Base-by-base conservation (phyloP, 495 filamentous ascomycete species). In the Annulohypoxylon bovei region DNA sequence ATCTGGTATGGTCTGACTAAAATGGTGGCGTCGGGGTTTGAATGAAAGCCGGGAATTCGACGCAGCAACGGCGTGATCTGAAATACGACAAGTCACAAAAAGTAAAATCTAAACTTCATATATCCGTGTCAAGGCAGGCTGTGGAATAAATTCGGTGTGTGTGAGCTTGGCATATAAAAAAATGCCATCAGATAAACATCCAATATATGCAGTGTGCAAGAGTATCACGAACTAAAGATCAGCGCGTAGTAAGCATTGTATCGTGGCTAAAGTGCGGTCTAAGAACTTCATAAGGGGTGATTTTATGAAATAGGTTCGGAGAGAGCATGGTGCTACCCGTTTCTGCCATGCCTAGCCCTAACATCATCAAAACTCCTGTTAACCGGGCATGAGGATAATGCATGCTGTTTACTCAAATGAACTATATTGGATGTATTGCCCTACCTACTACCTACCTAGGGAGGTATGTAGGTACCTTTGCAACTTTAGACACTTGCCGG, bases 171-270 rank as follows among this genome's bases (percentile, higher is more conserved):
- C 57, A 62, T 44, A 23, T 40, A 5, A 65, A 70, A 9, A 70
- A 70, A 50, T 28, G 23, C 46, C 23, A 50, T 50, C 4, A 50
- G 46, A 27, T 28, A 25, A 28, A 50, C 46, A 50, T 28, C 12
- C 23, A 56, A 56, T 56, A 56, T 25, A 62, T 50, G 16, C 42
- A 62, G 28, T 39, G 37, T 67, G 27, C 14, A 25, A 33, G 16
- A 60, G 47, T 49, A 37, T 56, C 44, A 67, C 53, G 46, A 64
- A 57, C 46, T 23, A 47, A 47, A 33, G 44, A 50, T 25, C 59
- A 33, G 70, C 65, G 56, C 61, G 65, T 72, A 72, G 70, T 72
- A 72, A 72, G 70, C 70, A 50, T 60, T 35, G 8, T 56, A 54
- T 61, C 20, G 56, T 55, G 65, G 64, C 55, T 65, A 65, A 72